Percentiles rank a stretch among this genome's conserved stretches.
These are phyloP conservation scores for Akanthomyces uredinophilus DNA, from an alignment of 2,329 filamentous ascomycete species.

Conservation along the genomic window DNA sequence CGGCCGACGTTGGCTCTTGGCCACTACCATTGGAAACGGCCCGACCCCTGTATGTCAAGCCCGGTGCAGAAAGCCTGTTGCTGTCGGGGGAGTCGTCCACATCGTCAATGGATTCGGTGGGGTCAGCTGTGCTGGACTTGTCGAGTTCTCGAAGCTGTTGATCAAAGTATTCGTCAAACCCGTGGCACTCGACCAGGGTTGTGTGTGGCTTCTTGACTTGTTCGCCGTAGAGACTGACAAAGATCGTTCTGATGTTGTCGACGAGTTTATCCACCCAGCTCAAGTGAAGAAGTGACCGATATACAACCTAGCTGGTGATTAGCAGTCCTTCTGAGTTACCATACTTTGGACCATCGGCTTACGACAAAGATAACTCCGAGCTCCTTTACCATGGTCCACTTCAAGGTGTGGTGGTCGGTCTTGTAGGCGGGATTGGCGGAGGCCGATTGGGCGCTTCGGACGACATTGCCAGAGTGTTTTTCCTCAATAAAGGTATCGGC, in stretches of 20 bases:
- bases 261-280: slow-evolving; percentile 97
- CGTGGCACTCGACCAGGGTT: slow-evolving; percentile 68
- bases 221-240: slow-evolving; percentile 83
- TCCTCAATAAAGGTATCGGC: slow-evolving; percentile 97
- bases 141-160: slow-evolving; percentile 83
- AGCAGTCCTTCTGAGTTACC: neutral
- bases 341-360: slow-evolving; percentile 18
- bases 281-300: slow-evolving; percentile 89
- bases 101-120: slow-evolving; percentile 22
- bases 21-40: slow-evolving; percentile 27
- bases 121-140: slow-evolving; percentile 41
- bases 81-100: slow-evolving; percentile 14
- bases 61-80: slow-evolving; percentile 28
- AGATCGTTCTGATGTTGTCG: slow-evolving; percentile 89
- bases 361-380: slow-evolving; percentile 80
- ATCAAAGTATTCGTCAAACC: slow-evolving; percentile 91
- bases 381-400: slow-evolving; percentile 91
- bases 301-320: slow-evolving; percentile 66
- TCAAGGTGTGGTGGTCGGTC: slow-evolving; percentile 89
- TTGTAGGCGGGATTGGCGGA: slow-evolving; percentile 70
- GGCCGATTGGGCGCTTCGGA: slow-evolving; percentile 55
- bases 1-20: slow-evolving; percentile 48
- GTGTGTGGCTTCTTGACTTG: slow-evolving; percentile 78
- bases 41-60: slow-evolving; percentile 37
- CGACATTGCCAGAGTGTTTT: slow-evolving; percentile 59